Percentiles rank a stretch among this genome's conserved stretches.
Conservation (phyloP, 1,284 basidiomycete genomes). For the Ustilago cynodontis region DNA sequence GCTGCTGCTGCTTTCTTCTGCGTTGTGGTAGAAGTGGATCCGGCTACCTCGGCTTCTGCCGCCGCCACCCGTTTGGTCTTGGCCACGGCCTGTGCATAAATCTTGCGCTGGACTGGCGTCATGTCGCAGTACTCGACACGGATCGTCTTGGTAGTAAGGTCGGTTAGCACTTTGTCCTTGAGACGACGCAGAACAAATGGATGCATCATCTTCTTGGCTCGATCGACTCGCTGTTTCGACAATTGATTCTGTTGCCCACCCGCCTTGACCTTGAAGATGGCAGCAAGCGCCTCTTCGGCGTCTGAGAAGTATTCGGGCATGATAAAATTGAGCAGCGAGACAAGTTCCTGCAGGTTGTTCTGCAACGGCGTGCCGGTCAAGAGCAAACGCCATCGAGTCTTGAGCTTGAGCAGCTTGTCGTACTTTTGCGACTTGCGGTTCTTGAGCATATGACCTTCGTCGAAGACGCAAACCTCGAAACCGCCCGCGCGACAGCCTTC, state of each 20-base stretch:
- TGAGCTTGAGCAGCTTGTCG: constrained; percentile 85
- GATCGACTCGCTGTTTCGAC: constrained; percentile 87
- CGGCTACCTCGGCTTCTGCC: constrained; percentile 73
- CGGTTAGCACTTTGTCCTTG: constrained; percentile 88
- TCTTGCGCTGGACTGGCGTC: constrained; percentile 83
- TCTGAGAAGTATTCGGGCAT: constrained; percentile 88
- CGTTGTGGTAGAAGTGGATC: not conserved
- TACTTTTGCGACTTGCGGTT: constrained; percentile 97
- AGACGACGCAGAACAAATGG: constrained; percentile 95
- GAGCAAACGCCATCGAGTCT: constrained; percentile 88
- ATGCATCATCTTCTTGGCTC: constrained; percentile 99
- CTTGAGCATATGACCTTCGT: constrained; percentile 96
- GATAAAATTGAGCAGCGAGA: constrained; percentile 96
- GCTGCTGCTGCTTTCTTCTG: constrained; percentile 29
- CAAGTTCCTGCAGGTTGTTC: constrained; percentile 85
- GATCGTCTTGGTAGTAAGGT: constrained; percentile 91
- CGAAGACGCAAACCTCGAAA: constrained; percentile 88
- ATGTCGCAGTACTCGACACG: constrained; percentile 94
- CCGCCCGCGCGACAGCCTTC: constrained; percentile 72
- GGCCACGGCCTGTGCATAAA: constrained; percentile 87
- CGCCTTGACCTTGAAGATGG: constrained; percentile 96
- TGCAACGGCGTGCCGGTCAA: constrained; percentile 95
- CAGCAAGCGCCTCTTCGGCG: constrained; percentile 81
- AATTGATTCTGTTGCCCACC: constrained; percentile 87
- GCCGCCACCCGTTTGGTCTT: constrained; percentile 78